Percentiles rank a stretch among this genome's conserved stretches.
These are phyloP conservation scores for Letharia lupina DNA, from an alignment of 495 filamentous ascomycete genomes.

Conservation along the genomic window DNA sequence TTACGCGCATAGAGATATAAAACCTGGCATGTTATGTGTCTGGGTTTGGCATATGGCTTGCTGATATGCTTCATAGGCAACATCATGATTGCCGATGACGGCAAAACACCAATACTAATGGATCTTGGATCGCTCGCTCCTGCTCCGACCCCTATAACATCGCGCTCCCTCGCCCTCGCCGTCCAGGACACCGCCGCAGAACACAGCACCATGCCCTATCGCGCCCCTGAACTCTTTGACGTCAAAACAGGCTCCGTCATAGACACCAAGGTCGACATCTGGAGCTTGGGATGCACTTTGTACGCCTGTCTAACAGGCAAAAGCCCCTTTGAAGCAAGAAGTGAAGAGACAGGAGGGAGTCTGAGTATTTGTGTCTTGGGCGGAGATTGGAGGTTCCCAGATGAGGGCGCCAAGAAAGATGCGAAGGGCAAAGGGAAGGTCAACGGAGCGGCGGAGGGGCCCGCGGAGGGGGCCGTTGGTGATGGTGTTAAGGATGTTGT, in stretches of 20 bases:
- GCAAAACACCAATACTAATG: conserved; percentile 84
- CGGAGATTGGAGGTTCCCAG: conserved; percentile 90
- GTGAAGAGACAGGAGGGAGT: conserved; percentile 90
- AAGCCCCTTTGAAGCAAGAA: conserved; percentile 89
- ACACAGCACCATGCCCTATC: conserved; percentile 97
- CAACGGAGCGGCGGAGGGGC: conserved; percentile 28
- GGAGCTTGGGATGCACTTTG: conserved; percentile 91
- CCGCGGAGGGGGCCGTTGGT: conserved; percentile 47
- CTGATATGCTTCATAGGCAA: conserved; percentile 50
- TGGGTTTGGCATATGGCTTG: neutral
- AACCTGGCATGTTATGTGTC: conserved; percentile 57
- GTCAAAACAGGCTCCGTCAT: conserved; percentile 88
- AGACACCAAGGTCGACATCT: conserved; percentile 97
- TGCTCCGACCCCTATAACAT: conserved; percentile 86
- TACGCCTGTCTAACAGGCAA: conserved; percentile 95
- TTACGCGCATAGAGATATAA: conserved; percentile 95
- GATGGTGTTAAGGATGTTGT: conserved; percentile 78
- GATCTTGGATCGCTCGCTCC: conserved; percentile 88
- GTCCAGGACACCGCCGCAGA: conserved; percentile 92
- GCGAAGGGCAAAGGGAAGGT: conserved; percentile 49
- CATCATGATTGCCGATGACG: conserved; percentile 53
- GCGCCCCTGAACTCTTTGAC: conserved; percentile 94
- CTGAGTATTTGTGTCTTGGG: conserved; percentile 84
- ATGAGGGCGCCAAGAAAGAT: conserved; percentile 53
- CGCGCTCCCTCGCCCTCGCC: conserved; percentile 78